A percentile compares a stretch with the other conserved stretches of the same genome.
phyloP scores from a whole-genome alignment of 345 rosid species.

The Arabidopsis suecica region DNA sequence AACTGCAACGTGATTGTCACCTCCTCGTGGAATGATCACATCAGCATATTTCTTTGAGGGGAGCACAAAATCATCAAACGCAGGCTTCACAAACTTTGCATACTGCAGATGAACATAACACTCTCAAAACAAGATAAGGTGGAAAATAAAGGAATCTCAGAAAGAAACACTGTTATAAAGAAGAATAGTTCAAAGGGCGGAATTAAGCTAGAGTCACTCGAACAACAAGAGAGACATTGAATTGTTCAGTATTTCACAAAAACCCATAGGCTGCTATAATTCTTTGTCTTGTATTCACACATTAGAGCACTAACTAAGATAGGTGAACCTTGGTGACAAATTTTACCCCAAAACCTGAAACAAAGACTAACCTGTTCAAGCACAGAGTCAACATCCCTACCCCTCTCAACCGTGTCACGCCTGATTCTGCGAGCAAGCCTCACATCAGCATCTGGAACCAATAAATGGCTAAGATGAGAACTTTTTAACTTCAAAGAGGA shows the following conservation, averaged over 20 bases:
- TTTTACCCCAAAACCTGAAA: slow-evolving; percentile 20
- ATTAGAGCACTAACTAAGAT: slow-evolving; percentile 15
- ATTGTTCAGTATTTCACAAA: slow-evolving; percentile 7
- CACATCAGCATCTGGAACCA: slow-evolving; percentile 94
- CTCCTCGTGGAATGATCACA: slow-evolving; percentile 93
- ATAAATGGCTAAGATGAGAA: slow-evolving; percentile 42
- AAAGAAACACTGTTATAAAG: background rate
- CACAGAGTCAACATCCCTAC: slow-evolving; percentile 92
- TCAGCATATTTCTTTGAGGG: slow-evolving; percentile 98
- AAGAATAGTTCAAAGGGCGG: background rate
- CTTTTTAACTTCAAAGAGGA: background rate
- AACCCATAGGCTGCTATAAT: background rate
- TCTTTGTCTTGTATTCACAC: background rate
- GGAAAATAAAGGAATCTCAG: slow-evolving; percentile 18
- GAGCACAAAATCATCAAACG: slow-evolving; percentile 96
- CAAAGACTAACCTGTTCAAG: slow-evolving; percentile 83
- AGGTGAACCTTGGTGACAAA: background rate
- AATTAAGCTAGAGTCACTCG: background rate
- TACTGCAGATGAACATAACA: slow-evolving; percentile 62
- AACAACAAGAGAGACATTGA: background rate
- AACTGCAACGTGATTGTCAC: slow-evolving; percentile 95
- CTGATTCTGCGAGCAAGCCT: slow-evolving; percentile 99
- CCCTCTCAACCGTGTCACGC: slow-evolving; percentile 97
- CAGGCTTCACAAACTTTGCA: slow-evolving; percentile 98
- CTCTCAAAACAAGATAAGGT: slow-evolving; percentile 19